Evolutionary conservation across 106 monocot genomes (phyloP), one percentile per base, ranked within the genome.

Genomic region (Hemerocallis citrina): DNA sequence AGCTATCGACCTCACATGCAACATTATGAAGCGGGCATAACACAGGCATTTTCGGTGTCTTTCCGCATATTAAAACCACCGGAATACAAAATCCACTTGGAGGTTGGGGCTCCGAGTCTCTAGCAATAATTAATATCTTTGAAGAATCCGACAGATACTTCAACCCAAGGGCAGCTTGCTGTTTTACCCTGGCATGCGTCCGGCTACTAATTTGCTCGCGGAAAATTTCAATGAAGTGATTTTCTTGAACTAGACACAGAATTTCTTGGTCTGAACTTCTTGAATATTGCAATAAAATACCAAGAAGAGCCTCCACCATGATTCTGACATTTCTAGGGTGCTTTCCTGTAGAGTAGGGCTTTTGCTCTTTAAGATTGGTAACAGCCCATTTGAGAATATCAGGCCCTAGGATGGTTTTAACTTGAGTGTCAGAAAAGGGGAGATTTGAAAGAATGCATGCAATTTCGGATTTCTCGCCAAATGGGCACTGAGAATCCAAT

Each of bases 231-330:
- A 81, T 63, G 17, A 81, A 51, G 46, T 72, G 62, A 64, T 71
- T 67, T 39, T 71, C 68, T 58, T 62, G 67, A 61, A 75, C 68
- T n/a, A 70, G 59, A n/a, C 22, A 11, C 27, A 75, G 20, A 31
- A 75, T 68, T 34, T 49, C 33, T 45, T 54, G 75, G 45, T 81
- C 75, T 23, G 34, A 13, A 45, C 58, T 72, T 40, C 47, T 72
- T 12, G 74, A 50, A 59, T 67, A 81, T 35, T 81, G 81, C 39
- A 81, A 29, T 27, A 72, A 52, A 36, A 81, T 54, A 22, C 81
- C 72, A n/a, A 81, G 67, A 46, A 81, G 81, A 25, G 68, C 81
- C 47, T 81, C 72, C 3, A 60, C 48, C 75, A 81, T 63, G 27
- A 39, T 71, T 49, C 40, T 62, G 11, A 42, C 4, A 31, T n/a